Base-by-base conservation (phyloP, 148 eudicot genomes). In the Dianthus caryophyllus region DNA sequence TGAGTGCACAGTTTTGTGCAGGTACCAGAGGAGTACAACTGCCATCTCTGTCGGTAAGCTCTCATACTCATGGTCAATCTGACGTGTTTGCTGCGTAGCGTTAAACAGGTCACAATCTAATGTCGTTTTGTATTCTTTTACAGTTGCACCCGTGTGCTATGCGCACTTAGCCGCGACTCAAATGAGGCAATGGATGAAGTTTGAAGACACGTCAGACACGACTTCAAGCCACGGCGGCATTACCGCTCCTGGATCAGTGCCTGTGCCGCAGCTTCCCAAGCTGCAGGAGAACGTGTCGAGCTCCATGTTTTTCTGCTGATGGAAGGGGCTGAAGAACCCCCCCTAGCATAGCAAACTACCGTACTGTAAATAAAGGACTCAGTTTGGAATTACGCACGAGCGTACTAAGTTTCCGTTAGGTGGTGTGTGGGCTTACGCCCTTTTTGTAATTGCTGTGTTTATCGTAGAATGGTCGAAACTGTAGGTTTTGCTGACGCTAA, bases 91-190 rank as follows among this genome's bases (percentile, higher is more conserved):
- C 6, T 48, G 1, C 20, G 15, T 48, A 15, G 18, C 44, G 6
- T 4, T 41, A 6, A 41, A 41, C 44, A 4, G 11, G 44, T 41
- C n/a, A n/a, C n/a, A n/a, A n/a, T n/a, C n/a, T n/a, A n/a, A n/a
- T n/a, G n/a, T n/a, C n/a, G 11, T 16, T 0, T 16, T 16, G 18
- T 10, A 0, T 43, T 16, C 21, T 4, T 25, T 41, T 71, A 78
- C 85, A 89, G 98, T 94, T 58, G 89, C 98, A 0, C 98, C 98
- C 0, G 81, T 90, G 6, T 89, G 93, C 66, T 93, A 93, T 25
- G 98, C 98, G 3, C 98, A 94, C 71, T 73, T 89, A 72, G 98
- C 98, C 0, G 98, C 98, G 0, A 87, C 94, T 27, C 98, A 90
- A 73, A 53, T 94, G 61, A 82, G 87, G 7, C 83, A 78, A 64